Base-by-base conservation (phyloP, 1,284 basidiomycete genomes). In the Tilletia walkeri region DNA sequence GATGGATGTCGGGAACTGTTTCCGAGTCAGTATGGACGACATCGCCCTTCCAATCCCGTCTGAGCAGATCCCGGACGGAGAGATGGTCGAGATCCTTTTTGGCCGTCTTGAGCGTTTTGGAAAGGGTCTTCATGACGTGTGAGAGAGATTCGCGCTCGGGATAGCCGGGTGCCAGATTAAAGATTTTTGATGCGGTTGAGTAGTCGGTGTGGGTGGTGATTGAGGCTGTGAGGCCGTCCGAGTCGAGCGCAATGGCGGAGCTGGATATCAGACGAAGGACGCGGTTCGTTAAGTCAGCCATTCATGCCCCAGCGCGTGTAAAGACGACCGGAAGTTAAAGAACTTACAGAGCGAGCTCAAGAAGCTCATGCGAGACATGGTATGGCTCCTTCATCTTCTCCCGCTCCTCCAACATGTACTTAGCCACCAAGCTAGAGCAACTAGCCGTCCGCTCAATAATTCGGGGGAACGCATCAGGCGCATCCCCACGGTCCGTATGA, bases 41-140 rank as follows among this genome's bases (percentile, higher is more conserved):
- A 50, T 73, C 65, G 38, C 48, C 48, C 70, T 85, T 85, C 83
- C 83, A 84, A 69, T 85, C 84, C 4, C 84, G 70, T 9, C 84
- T 76, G 3, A 85, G 70, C 59, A 85, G 70, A 66, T 78, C 79
- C 5, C 84, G 70, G 4, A 85, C 65, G 50, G 76, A 76, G 14
- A 85, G 75, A 14, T 69, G 73, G 9, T 76, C 76, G 4, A 85
- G 73, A n/a, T 78, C 76, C n/a, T 76, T 77, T 65, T 82, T 78
- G 34, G 83, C 81, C 24, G 70, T 70, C 20, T 72, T 72, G 41
- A 85, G 69, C 36, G 82, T 77, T 18, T 74, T 66, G 67, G 78
- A 77, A 1, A 85, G 70, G 0, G 70, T 54, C 20, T 75, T 72
- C 81, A 84, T 84, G 6, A 78, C 75, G 12, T 78, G 69, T 30